Percentiles rank a stretch among this genome's conserved stretches.
phyloP scores from a whole-genome alignment of 78 protist species.

The Mastigamoeba balamuthi region DNA sequence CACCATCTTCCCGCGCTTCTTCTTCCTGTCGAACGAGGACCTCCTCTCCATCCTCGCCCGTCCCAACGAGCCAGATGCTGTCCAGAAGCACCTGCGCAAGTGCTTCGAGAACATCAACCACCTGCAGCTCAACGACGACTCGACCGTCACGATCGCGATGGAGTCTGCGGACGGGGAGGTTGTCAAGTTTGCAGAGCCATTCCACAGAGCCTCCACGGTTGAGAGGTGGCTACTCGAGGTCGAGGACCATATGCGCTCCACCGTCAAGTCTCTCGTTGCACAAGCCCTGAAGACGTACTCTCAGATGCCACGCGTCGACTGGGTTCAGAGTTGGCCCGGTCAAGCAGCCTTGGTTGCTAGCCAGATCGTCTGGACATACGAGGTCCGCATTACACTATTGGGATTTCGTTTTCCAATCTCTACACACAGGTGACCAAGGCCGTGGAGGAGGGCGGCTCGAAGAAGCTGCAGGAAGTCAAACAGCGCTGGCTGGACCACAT shows the following conservation, averaged over 20 bases:
- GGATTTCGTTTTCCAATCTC: too few relatives aligned
- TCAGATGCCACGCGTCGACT: background rate
- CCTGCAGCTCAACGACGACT: constrained; percentile 25
- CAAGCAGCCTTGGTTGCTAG: constrained; percentile 33
- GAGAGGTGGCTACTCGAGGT: background rate
- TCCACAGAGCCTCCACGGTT: background rate
- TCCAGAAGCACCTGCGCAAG: constrained; percentile 83
- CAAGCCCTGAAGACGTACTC: constrained; percentile 20
- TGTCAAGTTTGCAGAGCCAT: background rate
- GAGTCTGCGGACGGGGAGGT: background rate
- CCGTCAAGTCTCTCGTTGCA: background rate
- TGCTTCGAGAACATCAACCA: constrained; percentile 59
- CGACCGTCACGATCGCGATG: background rate
- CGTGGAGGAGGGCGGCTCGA: background rate
- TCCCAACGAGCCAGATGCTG: constrained; percentile 27
- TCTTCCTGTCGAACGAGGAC: constrained; percentile 90
- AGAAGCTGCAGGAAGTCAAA: background rate
- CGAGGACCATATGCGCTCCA: background rate
- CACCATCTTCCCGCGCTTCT: constrained; percentile 81
- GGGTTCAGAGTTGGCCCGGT: too few relatives aligned
- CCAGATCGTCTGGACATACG: constrained; percentile 33
- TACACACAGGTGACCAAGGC: constrained; percentile 6
- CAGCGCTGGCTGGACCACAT: background rate
- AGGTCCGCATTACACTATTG: too few relatives aligned
- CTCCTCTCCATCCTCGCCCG: constrained; percentile 71